Conservation (phyloP, 1,139 yeast species). For the Debaryomyces singareniensis region DNA sequence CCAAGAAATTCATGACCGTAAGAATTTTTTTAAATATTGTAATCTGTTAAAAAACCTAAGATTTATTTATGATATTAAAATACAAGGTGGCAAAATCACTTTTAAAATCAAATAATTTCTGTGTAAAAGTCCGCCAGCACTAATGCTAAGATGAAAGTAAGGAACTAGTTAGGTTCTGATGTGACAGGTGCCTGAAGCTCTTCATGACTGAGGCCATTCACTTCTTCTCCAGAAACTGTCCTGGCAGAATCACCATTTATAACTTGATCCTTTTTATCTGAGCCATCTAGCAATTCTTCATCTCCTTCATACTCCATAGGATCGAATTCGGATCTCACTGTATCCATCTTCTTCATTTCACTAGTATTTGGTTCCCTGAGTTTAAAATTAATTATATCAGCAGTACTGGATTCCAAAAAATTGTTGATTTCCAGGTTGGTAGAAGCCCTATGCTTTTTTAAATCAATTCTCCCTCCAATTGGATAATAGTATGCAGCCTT, state of each 20-base stretch:
- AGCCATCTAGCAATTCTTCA: conserved; percentile 8
- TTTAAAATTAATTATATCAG: conserved; percentile 51
- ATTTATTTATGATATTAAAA: no score
- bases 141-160: no score
- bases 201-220: conserved; percentile 1
- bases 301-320: conserved; percentile 40
- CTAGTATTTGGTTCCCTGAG: conserved; percentile 69
- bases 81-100: no score
- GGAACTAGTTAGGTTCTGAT: no score
- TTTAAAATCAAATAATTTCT: no score
- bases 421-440: conserved; percentile 43
- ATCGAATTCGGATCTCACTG: conserved; percentile 61
- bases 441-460: conserved; percentile 71
- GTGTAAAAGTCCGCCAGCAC: no score
- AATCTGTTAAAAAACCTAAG: no score
- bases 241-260: conserved; percentile 1
- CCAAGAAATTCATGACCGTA: no score
- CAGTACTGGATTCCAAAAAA: conserved; percentile 44
- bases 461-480: conserved; percentile 67
- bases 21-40: no score
- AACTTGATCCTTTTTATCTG: conserved; percentile 1
- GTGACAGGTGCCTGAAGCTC: not conserved
- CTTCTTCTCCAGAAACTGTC: not conserved
- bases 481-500: conserved; percentile 74
- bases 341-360: conserved; percentile 65